Conservation (phyloP, 139 green algal genomes). For the Picochlorum sp. region DNA sequence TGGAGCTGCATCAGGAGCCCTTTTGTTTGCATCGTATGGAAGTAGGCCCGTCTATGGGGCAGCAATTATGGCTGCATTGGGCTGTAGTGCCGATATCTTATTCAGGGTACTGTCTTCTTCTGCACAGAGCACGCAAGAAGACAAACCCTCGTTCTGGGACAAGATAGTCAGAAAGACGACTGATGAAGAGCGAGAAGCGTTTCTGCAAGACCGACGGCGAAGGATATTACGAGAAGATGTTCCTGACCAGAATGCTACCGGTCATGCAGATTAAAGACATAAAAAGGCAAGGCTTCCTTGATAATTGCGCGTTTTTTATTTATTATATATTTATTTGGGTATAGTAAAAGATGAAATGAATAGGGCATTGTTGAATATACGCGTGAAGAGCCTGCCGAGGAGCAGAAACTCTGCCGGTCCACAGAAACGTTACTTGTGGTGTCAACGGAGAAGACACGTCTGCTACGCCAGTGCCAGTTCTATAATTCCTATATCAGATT, state of each 20-base stretch:
- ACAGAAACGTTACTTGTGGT: too few species aligned
- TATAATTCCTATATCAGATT: neutral
- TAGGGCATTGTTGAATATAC: neutral
- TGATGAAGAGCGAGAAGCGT: neutral
- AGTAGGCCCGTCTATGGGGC: neutral
- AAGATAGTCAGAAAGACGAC: neutral
- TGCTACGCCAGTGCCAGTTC: too few species aligned
- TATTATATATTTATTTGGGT: too few species aligned
- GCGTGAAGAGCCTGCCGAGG: too few species aligned
- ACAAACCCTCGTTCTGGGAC: neutral
- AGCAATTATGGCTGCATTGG: conserved; percentile 16
- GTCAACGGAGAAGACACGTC: too few species aligned
- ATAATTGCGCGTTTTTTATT: too few species aligned
- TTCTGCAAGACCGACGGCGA: neutral
- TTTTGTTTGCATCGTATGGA: conserved; percentile 17
- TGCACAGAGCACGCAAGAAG: neutral
- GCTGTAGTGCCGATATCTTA: conserved; percentile 4
- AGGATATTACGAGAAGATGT: neutral
- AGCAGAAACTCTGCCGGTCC: too few species aligned
- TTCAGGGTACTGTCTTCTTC: conserved; percentile 14
- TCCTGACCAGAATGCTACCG: neutral
- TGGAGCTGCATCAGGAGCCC: conserved; percentile 22
- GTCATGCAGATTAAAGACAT: too few species aligned
- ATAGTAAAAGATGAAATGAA: neutral
- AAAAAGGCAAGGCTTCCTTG: too few species aligned